These are phyloP conservation scores for Niebla homalea DNA, from an alignment of 495 filamentous ascomycete species.

Conservation along the genomic window DNA sequence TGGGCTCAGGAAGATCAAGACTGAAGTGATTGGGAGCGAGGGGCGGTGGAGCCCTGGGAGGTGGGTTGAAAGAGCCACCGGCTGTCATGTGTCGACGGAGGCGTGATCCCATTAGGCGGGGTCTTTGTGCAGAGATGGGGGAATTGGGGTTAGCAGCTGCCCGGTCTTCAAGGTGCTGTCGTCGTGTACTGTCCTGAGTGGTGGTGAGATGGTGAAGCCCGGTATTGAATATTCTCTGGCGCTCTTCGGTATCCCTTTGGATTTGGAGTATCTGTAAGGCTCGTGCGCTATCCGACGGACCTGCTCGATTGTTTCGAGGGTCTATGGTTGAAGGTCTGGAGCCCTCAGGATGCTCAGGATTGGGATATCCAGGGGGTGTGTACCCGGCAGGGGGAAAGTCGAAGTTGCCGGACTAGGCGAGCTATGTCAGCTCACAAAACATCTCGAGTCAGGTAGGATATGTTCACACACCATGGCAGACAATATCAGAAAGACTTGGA, in stretches of 20 bases:
- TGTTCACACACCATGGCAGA: no score
- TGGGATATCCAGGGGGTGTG: not conserved
- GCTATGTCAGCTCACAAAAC: not conserved
- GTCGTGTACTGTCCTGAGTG: not conserved
- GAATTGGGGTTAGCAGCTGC: constrained; percentile 2
- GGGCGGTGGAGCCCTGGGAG: not conserved
- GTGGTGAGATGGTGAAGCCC: not conserved
- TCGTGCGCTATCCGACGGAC: not conserved
- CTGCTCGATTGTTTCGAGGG: not conserved
- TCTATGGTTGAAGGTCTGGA: not conserved
- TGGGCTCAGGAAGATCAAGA: constrained; percentile 28
- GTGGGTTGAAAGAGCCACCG: not conserved
- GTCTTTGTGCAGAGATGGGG: constrained; percentile 14
- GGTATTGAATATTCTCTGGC: not conserved
- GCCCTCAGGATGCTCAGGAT: not conserved
- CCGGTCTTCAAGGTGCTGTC: constrained; percentile 1
- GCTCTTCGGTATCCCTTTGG: not conserved
- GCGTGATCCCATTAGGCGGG: constrained; percentile 5
- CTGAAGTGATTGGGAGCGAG: not conserved
- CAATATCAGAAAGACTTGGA: no score
- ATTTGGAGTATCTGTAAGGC: not conserved
- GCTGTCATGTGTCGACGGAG: not conserved
- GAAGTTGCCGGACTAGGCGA: constrained; percentile 44
- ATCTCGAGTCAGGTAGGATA: no score
- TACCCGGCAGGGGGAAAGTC: constrained; percentile 26